A percentile compares a stretch with the other conserved stretches of the same genome.
Conservation (phyloP, 805 yeast genomes). For the Saturnispora dispora region DNA sequence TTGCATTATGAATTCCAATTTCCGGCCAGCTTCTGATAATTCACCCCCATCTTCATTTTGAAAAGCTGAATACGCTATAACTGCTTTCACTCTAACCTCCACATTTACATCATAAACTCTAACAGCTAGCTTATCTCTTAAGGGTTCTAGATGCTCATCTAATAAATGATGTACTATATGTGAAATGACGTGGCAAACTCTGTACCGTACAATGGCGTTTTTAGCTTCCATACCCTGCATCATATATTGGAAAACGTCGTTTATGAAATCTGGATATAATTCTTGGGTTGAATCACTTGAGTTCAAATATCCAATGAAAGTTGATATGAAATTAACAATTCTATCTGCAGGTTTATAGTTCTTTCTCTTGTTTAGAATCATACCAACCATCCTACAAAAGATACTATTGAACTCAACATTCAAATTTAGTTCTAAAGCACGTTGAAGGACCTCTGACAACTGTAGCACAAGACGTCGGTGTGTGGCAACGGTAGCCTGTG, state of each 20-base stretch:
- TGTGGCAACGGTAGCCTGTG: slow-evolving; percentile 64
- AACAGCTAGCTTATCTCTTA: slow-evolving; percentile 51
- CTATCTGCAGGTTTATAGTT: slow-evolving; percentile 68
- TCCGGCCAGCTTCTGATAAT: slow-evolving; percentile 38
- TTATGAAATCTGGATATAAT: slow-evolving; percentile 45
- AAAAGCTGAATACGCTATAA: slow-evolving; percentile 67
- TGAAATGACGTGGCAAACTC: slow-evolving; percentile 70
- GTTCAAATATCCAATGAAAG: slow-evolving; percentile 34
- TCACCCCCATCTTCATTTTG: slow-evolving; percentile 47
- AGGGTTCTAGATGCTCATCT: slow-evolving; percentile 54
- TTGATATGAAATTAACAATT: slow-evolving; percentile 57
- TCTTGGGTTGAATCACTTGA: slow-evolving; percentile 26
- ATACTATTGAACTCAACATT: slow-evolving; percentile 51
- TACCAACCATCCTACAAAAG: slow-evolving; percentile 55
- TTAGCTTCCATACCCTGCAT: slow-evolving; percentile 72
- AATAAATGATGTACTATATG: slow-evolving; percentile 64
- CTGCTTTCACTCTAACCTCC: slow-evolving; percentile 73
- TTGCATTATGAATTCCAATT: slow-evolving; percentile 44
- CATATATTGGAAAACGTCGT: slow-evolving; percentile 53
- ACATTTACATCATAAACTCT: slow-evolving; percentile 72
- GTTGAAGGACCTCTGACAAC: slow-evolving; percentile 47
- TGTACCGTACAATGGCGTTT: slow-evolving; percentile 66
- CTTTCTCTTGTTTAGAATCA: slow-evolving; percentile 57
- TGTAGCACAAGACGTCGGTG: slow-evolving; percentile 67
- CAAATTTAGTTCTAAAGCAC: slow-evolving; percentile 42